Percentiles rank a stretch among this genome's conserved stretches.
These are phyloP conservation scores for Corrigiola litoralis DNA, from an alignment of 179 eudicot species.

Conservation along the genomic window DNA sequence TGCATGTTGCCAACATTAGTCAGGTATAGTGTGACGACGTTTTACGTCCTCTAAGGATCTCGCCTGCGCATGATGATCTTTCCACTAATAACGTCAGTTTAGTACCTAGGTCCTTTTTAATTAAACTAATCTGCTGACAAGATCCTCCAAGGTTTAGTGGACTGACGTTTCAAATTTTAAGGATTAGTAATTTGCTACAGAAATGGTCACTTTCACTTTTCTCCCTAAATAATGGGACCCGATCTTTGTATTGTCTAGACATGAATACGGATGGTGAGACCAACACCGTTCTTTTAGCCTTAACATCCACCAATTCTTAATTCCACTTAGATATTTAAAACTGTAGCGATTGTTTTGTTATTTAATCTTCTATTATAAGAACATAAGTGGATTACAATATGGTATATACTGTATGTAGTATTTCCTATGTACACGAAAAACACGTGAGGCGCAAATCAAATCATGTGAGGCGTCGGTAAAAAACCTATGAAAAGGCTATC, in stretches of 20 bases:
- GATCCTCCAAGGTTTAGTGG: conserved; percentile 15
- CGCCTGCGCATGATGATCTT: neutral
- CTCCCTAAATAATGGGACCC: neutral
- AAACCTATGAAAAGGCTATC: conserved; percentile 6
- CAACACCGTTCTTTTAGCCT: conserved; percentile 1
- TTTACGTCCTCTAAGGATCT: conserved; percentile 4
- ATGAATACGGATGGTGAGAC: neutral
- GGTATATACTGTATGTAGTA: neutral
- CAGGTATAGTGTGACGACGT: neutral
- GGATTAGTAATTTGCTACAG: neutral
- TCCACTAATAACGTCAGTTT: neutral
- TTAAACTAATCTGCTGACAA: neutral
- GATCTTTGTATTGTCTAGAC: neutral
- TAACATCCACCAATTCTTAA: neutral
- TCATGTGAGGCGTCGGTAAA: neutral
- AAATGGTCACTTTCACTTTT: conserved; percentile 10
- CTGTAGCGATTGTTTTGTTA: too few relatives aligned
- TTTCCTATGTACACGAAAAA: neutral
- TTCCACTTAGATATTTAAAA: too few relatives aligned
- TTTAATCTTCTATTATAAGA: too few relatives aligned
- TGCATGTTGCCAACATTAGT: conserved; percentile 2
- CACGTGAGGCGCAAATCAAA: conserved; percentile 1
- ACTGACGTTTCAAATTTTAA: conserved; percentile 17
- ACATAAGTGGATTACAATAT: neutral
- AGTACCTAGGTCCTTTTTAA: neutral